Base-by-base conservation (phyloP, 169 alveolate species). In the Cryptosporidium felis region DNA sequence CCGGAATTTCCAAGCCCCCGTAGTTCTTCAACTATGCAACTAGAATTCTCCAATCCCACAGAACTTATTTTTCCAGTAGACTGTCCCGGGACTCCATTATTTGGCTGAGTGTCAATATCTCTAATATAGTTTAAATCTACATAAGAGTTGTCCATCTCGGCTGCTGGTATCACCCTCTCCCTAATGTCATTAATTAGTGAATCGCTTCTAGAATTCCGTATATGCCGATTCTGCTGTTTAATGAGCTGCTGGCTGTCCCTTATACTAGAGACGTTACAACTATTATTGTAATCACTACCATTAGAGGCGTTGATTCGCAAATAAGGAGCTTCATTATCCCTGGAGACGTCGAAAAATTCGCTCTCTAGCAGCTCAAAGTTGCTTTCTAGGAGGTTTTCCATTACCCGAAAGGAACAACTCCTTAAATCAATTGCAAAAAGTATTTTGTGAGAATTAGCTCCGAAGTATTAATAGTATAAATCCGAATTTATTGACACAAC, bases 381-480 rank as follows among this genome's bases (percentile, higher is more conserved):
- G 32, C 49, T 65, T 28, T 65, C 81, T 49, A 65, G 45, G 44
- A 65, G 62, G 42, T 65, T 65, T 65, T 65, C 81, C 81, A 65
- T 65, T 65, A 56, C 45, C 63, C 45, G 32, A 56, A 30, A 28
- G 63, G 63, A 56, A 10, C 32, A 56, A 23, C 63, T 56, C 63
- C 63, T 56, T 28, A 10, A 56, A 56, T 8, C 3, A 28, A n/a
- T n/a, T n/a, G n/a, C n/a, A n/a, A n/a, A n/a, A n/a, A n/a, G n/a
- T n/a, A n/a, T n/a, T n/a, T n/a, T n/a, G n/a, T n/a, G n/a, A n/a
- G n/a, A n/a, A n/a, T n/a, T n/a, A n/a, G n/a, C n/a, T n/a, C n/a
- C n/a, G n/a, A n/a, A n/a, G n/a, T n/a, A n/a, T n/a, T n/a, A n/a
- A n/a, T n/a, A n/a, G n/a, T n/a, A n/a, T n/a, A n/a, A n/a, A n/a